Base-by-base conservation (phyloP, 371 early-diverging fungal genomes). In the Mucor lusitanicus region DNA sequence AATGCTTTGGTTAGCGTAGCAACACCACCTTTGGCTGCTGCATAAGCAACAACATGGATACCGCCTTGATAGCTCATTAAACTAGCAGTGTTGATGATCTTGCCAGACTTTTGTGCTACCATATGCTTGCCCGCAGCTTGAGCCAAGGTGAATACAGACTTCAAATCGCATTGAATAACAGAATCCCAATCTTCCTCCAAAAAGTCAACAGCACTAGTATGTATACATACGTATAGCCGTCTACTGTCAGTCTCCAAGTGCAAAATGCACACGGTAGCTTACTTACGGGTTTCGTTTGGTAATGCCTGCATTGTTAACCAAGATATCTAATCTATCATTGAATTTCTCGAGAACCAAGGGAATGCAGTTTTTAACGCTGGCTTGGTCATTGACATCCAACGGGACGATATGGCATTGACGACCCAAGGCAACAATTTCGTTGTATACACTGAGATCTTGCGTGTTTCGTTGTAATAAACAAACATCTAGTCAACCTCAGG, bases 121-220 rank as follows among this genome's bases (percentile, higher is more conserved):
- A 75, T 72, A 19, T 70, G 69, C 19, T 61, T 63, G 27, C 71
- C 79, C 23, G 76, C 73, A 23, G 71, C 72, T 39, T 73, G 76
- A 30, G 72, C 69, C 28, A 78, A 44, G 11, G 61, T 69, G 61
- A 65, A 78, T 27, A 78, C 76, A 15, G 76, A 57, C 27, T 78
- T 78, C 19, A 78, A 57, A 46, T 78, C 71, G 19, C 67, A 70
- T 65, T 78, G 79, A 19, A 78, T 64, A 0, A 78, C 76, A 17
- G 40, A 30, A 56, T 78, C 75, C 60, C 65, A 78, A 57, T 78
- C 76, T 6, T 78, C 71, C 33, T 78, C 74, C 11, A 71, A 64
- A 39, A 75, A 75, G n/a, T 68, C 68, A 3, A 67, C 67, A 17
- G 76, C 72, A 13, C 73, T 74, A n/a, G n/a, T n/a, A n/a, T n/a